Conservation (phyloP, 2,329 filamentous ascomycete species). For the Golovinomyces cichoracearum region DNA sequence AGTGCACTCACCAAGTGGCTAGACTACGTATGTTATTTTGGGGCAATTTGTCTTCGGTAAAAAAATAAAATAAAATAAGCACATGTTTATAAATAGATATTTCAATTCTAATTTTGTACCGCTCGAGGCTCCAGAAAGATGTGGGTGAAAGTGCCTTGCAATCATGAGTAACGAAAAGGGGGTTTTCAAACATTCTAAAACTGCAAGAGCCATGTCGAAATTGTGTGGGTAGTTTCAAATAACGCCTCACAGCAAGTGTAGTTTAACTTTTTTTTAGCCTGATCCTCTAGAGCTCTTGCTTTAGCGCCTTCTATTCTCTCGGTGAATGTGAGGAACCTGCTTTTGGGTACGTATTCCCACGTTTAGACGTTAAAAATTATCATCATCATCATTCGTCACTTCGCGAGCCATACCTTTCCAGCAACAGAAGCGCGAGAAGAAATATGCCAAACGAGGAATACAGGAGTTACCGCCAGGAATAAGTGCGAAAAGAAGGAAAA, state of each 20-base stretch:
- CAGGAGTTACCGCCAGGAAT: too few relatives aligned
- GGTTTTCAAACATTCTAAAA: background rate
- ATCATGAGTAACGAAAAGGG: background rate
- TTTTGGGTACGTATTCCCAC: background rate
- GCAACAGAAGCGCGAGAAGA: too few relatives aligned
- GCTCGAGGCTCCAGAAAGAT: background rate
- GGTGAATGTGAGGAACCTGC: background rate
- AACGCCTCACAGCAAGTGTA: background rate
- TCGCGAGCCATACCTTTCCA: background rate
- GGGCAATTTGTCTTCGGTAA: background rate
- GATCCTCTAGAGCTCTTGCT: background rate
- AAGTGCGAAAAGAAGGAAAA: too few relatives aligned
- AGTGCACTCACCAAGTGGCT: background rate
- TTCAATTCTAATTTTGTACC: background rate
- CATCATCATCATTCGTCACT: background rate
- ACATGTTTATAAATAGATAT: background rate
- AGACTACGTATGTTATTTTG: background rate
- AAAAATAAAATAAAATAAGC: background rate
- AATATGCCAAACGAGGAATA: too few relatives aligned
- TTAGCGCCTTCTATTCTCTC: background rate
- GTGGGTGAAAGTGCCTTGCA: background rate
- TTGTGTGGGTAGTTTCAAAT: background rate
- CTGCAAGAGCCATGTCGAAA: background rate
- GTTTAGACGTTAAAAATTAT: background rate
- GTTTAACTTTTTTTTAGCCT: too few relatives aligned